Evolutionary conservation across 1,284 basidiomycete genomes (phyloP).

Genomic region (Volvariella surrecta): DNA sequence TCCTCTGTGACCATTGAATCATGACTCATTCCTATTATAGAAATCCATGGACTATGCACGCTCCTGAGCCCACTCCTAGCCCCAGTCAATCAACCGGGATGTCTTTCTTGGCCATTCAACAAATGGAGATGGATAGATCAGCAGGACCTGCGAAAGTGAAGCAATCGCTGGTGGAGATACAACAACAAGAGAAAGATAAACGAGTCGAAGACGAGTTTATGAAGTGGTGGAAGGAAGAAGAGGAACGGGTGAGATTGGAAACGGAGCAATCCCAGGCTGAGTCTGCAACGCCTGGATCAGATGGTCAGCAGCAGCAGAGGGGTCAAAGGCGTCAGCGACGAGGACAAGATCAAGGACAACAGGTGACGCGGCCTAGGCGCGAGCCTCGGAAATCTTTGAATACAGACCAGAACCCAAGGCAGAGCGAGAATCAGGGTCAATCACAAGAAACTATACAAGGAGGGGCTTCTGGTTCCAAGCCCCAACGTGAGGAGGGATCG

Average conservation of each 20-base stretch:
- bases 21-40: constrained; percentile 24
- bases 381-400: no score
- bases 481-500: no score
- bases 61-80: constrained; percentile 34
- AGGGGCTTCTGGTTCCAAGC: no score
- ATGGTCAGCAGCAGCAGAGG: no score
- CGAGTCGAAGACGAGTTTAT: constrained; percentile 72
- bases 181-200: constrained; percentile 68
- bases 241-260: constrained; percentile 43
- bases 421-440: no score
- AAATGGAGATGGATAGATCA: constrained; percentile 54
- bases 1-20: background rate
- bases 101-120: constrained; percentile 81
- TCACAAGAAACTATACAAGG: no score
- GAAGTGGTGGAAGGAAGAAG: constrained; percentile 81
- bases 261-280: no score
- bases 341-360: no score
- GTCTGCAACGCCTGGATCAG: no score
- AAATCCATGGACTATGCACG: constrained; percentile 51
- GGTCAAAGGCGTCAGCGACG: no score
- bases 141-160: constrained; percentile 36
- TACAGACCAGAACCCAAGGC: no score
- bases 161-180: constrained; percentile 72
- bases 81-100: constrained; percentile 28
- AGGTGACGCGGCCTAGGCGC: no score